Evolutionary conservation across 768 basidiomycete genomes (phyloP).

Genomic region (Sarcodon aspratus): DNA sequence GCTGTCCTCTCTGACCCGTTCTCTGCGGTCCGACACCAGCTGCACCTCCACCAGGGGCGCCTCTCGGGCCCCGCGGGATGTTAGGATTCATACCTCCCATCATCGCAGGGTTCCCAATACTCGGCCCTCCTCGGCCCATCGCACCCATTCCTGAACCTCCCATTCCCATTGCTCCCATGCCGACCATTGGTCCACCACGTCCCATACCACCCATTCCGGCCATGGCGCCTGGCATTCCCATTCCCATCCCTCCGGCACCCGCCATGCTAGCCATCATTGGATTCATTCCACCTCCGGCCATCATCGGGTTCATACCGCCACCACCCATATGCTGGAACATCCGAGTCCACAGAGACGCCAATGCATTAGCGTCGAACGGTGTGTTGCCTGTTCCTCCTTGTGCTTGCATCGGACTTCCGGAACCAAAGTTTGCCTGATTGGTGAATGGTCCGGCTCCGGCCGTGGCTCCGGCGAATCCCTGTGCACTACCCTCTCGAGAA

Average conservation of each 20-base stretch:
- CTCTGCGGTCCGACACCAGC: conserved; percentile 65
- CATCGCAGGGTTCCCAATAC: conserved; percentile 8
- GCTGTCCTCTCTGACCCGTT: conserved; percentile 58
- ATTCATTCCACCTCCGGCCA: conserved; percentile 25
- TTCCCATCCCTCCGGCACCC: conserved; percentile 19
- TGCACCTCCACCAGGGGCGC: conserved; percentile 31
- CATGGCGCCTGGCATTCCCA: conserved; percentile 22
- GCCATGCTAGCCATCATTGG: conserved; percentile 37
- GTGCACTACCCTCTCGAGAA: conserved; percentile 35
- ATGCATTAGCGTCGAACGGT: conserved; percentile 85
- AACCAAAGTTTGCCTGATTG: conserved; percentile 30
- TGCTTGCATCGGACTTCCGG: conserved; percentile 8
- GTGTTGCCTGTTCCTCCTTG: conserved; percentile 29
- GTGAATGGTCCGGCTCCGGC: conserved; percentile 15
- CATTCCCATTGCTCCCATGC: conserved; percentile 24
- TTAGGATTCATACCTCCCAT: conserved; percentile 12
- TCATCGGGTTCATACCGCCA: conserved; percentile 34
- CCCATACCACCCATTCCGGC: conserved; percentile 19
- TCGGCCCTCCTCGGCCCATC: conserved; percentile 7
- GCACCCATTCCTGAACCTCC: conserved; percentile 2
- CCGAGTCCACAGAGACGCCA: conserved; percentile 87
- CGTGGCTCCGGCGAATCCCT: conserved; percentile 14
- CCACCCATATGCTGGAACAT: conserved; percentile 83
- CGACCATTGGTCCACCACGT: conserved; percentile 20
- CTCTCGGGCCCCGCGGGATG: conserved; percentile 51